Evolutionary conservation across 179 eudicot species (phyloP).

Genomic region (Heliamphora pulchella): DNA sequence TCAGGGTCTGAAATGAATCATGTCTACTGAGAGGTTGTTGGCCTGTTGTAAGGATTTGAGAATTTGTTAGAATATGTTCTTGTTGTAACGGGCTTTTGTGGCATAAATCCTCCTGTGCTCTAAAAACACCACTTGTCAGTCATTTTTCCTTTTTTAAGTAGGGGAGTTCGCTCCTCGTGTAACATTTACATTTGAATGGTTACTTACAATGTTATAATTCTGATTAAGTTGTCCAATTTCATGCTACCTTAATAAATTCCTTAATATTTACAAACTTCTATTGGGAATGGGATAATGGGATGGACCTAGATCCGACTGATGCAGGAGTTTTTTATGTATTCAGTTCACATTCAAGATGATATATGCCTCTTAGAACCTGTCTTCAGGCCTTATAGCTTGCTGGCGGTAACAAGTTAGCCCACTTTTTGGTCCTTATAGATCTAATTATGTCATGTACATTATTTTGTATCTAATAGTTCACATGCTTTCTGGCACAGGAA

Average conservation of each 20-base stretch:
- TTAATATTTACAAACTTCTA: neutral
- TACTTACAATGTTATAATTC: neutral
- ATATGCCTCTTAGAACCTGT: neutral
- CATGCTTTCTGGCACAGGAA: slow-evolving; percentile 46
- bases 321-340: neutral
- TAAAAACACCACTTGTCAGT: neutral
- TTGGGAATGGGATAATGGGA: neutral
- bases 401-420: neutral
- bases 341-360: neutral
- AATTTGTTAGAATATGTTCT: neutral
- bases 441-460: neutral
- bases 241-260: neutral
- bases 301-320: neutral
- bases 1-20: too few species aligned
- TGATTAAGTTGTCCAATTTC: too few species aligned
- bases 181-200: neutral
- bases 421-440: neutral
- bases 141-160: neutral
- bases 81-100: neutral
- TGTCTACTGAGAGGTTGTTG: neutral
- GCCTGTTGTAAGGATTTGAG: neutral
- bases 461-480: slow-evolving; percentile 14
- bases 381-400: neutral
- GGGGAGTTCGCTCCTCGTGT: neutral
- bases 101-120: neutral